A percentile compares a stretch with the other conserved stretches of the same genome.
These are phyloP conservation scores for Yamadazyma sp. DNA, from an alignment of 1,139 yeast genomes.

Conservation along the genomic window DNA sequence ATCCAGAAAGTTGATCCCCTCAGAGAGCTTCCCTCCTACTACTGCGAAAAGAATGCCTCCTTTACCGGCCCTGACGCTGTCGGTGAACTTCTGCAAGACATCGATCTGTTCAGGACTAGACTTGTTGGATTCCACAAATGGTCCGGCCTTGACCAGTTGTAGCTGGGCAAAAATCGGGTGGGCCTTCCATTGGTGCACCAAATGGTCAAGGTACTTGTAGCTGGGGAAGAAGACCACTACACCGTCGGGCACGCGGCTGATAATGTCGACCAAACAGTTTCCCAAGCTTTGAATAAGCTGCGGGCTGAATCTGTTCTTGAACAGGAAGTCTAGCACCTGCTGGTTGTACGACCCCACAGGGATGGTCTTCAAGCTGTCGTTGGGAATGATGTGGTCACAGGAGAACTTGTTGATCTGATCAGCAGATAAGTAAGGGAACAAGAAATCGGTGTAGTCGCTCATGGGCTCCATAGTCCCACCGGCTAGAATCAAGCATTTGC, in stretches of 20 bases:
- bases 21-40: conserved; percentile 92
- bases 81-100: conserved; percentile 53
- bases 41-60: conserved; percentile 82
- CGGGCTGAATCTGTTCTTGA: conserved; percentile 53
- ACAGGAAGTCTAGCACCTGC: conserved; percentile 63
- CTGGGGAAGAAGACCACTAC: conserved; percentile 84
- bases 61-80: conserved; percentile 15
- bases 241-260: conserved; percentile 64
- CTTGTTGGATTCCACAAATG: conserved; percentile 59
- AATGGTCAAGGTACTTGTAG: conserved; percentile 63
- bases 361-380: conserved; percentile 61
- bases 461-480: conserved; percentile 98
- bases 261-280: conserved; percentile 40
- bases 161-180: conserved; percentile 31
- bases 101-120: conserved; percentile 37
- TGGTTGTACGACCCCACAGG: conserved; percentile 37
- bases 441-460: conserved; percentile 60
- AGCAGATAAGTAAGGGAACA: conserved; percentile 58
- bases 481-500: conserved; percentile 75
- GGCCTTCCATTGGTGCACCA: conserved; percentile 53
- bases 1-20: conserved; percentile 90
- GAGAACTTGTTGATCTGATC: conserved; percentile 54
- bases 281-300: conserved; percentile 57
- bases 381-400: conserved; percentile 86
- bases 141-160: conserved; percentile 32